A percentile compares a stretch with the other conserved stretches of the same genome.
Evolutionary conservation across 2,329 filamentous ascomycete genomes (phyloP).

Genomic region (Fusarium austroafricanum): DNA sequence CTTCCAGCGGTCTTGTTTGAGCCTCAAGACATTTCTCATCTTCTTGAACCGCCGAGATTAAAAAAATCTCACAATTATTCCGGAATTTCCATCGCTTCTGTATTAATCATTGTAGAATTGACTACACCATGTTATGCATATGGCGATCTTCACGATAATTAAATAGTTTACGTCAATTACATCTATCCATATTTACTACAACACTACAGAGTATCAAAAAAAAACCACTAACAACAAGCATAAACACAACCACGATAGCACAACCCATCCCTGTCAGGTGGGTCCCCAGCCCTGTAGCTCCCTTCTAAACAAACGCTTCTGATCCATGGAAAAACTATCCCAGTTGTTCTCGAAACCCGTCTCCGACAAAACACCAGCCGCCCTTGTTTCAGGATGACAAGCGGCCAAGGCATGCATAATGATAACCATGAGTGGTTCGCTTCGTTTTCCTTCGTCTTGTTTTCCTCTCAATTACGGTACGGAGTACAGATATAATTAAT

Average conservation of each 20-base stretch:
- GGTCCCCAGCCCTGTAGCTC: background rate
- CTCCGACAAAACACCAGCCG: slow-evolving; percentile 24
- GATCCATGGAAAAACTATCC: slow-evolving; percentile 39
- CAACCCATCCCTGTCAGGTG: background rate
- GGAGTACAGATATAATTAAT: too few relatives aligned
- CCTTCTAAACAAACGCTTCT: slow-evolving; percentile 17
- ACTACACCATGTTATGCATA: too few relatives aligned
- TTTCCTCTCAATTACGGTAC: background rate
- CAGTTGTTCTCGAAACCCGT: slow-evolving; percentile 22
- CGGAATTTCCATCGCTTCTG: too few relatives aligned
- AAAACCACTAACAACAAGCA: slow-evolving; percentile 5
- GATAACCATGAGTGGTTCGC: slow-evolving; percentile 6
- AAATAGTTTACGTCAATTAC: background rate
- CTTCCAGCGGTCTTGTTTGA: slow-evolving; percentile 41
- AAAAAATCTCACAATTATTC: background rate
- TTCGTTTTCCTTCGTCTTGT: background rate
- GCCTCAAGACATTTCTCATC: slow-evolving; percentile 37
- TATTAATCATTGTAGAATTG: too few relatives aligned
- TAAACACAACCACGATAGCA: background rate
- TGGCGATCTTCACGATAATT: background rate
- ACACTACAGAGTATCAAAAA: background rate
- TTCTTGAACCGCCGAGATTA: slow-evolving; percentile 13
- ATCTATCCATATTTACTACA: background rate
- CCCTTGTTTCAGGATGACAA: slow-evolving; percentile 33
- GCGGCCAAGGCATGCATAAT: slow-evolving; percentile 16